Conservation (phyloP, 2,329 filamentous ascomycete species). For the Talaromyces sp. region DNA sequence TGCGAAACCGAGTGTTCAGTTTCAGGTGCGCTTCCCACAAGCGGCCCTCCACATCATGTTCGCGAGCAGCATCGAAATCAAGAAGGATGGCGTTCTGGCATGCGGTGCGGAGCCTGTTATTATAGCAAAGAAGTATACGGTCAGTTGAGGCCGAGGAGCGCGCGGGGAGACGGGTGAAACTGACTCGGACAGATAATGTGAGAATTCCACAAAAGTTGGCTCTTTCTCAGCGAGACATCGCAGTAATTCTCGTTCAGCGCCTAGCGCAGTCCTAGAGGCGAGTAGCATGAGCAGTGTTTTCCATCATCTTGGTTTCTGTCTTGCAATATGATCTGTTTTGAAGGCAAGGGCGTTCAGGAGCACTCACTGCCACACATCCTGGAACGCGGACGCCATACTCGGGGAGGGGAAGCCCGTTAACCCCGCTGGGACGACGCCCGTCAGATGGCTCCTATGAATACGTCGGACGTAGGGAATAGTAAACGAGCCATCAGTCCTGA, state of each 20-base stretch:
- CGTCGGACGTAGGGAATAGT: slow-evolving; percentile 51
- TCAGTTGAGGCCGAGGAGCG: slow-evolving; percentile 12
- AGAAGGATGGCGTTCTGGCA: slow-evolving; percentile 73
- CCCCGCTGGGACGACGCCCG: slow-evolving; percentile 56
- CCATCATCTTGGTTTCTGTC: background rate
- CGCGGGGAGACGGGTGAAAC: slow-evolving; percentile 17
- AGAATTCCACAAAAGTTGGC: slow-evolving; percentile 54
- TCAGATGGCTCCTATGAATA: slow-evolving; percentile 61
- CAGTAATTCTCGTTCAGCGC: slow-evolving; percentile 53
- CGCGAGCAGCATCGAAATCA: slow-evolving; percentile 55
- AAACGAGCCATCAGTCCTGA: slow-evolving; percentile 57
- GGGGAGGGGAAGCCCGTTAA: slow-evolving; percentile 49
- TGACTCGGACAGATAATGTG: slow-evolving; percentile 47
- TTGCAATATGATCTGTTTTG: too few relatives aligned
- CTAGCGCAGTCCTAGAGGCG: slow-evolving; percentile 38
- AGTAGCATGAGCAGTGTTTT: slow-evolving; percentile 16
- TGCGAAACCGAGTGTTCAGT: slow-evolving; percentile 78
- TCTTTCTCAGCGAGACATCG: slow-evolving; percentile 54
- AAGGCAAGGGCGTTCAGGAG: slow-evolving; percentile 12
- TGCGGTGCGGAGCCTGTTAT: slow-evolving; percentile 67
- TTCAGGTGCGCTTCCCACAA: slow-evolving; percentile 80
- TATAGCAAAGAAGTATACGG: slow-evolving; percentile 5
- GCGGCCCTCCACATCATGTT: slow-evolving; percentile 66
- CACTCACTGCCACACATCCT: slow-evolving; percentile 58
- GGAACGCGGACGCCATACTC: slow-evolving; percentile 50